Conservation (phyloP, 257 asterid genomes). For the Lycium barbarum region DNA sequence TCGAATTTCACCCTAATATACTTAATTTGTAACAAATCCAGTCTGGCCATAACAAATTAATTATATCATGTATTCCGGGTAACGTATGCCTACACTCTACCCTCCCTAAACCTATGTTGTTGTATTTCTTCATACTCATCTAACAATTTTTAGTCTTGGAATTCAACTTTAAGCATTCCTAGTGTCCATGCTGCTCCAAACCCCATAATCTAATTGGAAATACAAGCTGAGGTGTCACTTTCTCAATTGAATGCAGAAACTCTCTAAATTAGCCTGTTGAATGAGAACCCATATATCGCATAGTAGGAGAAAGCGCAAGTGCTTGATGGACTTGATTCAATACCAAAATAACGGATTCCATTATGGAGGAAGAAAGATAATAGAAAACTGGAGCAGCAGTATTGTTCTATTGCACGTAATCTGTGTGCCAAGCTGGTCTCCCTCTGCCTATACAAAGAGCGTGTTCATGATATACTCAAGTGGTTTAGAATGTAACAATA, state of each 20-base stretch:
- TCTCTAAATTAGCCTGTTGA: no score
- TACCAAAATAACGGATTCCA: background rate
- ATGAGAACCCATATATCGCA: no score
- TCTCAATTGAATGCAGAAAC: background rate
- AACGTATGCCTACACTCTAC: no score
- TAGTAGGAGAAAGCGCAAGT: background rate
- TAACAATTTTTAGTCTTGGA: background rate
- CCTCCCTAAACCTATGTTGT: no score
- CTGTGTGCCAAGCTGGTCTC: background rate
- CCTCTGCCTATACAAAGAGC: background rate
- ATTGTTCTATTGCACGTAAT: background rate
- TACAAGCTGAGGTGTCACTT: background rate
- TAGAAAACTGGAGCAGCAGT: background rate
- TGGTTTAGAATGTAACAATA: conserved; percentile 5
- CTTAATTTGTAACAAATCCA: background rate
- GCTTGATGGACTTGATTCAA: background rate
- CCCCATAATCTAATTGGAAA: background rate
- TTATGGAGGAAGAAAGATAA: background rate
- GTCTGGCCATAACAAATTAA: background rate
- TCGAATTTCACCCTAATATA: background rate
- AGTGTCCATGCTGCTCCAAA: background rate
- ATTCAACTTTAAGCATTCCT: background rate
- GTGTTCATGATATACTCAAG: background rate
- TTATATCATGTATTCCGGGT: no score
- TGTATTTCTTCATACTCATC: background rate